These are phyloP conservation scores for Tympanopsis confertula DNA, from an alignment of 2,329 filamentous ascomycete species.

Conservation along the genomic window DNA sequence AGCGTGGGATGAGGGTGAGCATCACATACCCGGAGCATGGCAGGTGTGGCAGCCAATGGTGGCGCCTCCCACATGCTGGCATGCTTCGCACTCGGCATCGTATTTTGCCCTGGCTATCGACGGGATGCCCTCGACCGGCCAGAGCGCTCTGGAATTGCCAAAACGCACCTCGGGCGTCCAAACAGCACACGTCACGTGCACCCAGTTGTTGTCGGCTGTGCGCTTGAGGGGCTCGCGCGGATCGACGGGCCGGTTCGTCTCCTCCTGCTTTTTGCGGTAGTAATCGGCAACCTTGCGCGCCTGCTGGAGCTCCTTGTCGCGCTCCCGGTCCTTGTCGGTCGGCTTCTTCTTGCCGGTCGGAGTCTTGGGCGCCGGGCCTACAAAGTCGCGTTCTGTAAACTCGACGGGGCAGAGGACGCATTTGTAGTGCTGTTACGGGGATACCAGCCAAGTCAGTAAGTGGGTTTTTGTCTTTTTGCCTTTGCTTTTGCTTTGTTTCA, in stretches of 20 bases:
- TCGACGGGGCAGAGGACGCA: constrained; percentile 85
- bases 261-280: constrained; percentile 72
- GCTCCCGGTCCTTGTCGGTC: constrained; percentile 79
- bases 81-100: constrained; percentile 71
- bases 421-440: constrained; percentile 66
- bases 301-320: constrained; percentile 77
- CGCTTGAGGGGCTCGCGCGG: constrained; percentile 87
- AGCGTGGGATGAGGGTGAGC: no score
- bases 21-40: constrained; percentile 33
- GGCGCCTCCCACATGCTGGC: constrained; percentile 64
- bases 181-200: constrained; percentile 84
- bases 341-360: constrained; percentile 73
- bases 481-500: no score
- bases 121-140: constrained; percentile 81
- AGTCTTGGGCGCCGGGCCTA: constrained; percentile 67
- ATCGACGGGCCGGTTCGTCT: constrained; percentile 69
- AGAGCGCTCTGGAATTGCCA: constrained; percentile 68
- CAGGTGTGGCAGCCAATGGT: constrained; percentile 76
- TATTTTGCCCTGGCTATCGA: constrained; percentile 65
- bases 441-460: constrained; percentile 14
- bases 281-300: constrained; percentile 69
- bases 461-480: no score
- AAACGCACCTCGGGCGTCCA: constrained; percentile 92
- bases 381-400: constrained; percentile 69
- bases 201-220: constrained; percentile 95